Evolutionary conservation across 257 asterid species (phyloP).

Genomic region (Solanum stenotomum): DNA sequence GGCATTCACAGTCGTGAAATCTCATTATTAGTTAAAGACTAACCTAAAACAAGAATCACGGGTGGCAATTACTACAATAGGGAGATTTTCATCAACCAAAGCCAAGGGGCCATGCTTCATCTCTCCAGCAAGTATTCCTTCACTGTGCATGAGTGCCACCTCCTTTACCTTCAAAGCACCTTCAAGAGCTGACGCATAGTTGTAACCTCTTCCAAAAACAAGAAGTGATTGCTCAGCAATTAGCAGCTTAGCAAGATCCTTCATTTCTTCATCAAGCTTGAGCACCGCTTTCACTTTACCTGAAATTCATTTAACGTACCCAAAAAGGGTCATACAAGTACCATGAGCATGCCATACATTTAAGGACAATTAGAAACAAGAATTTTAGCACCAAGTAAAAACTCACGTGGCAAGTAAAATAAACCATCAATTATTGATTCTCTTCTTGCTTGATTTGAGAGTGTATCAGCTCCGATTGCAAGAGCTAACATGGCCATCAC

Average conservation of each 20-base stretch:
- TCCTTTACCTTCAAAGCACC: slow-evolving; percentile 98
- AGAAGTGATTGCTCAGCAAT: slow-evolving; percentile 92
- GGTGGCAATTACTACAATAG: slow-evolving; percentile 86
- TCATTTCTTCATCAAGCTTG: slow-evolving; percentile 87
- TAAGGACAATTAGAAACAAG: neutral
- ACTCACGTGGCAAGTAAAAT: slow-evolving; percentile 80
- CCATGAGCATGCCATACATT: neutral
- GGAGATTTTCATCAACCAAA: slow-evolving; percentile 88
- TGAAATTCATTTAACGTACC: slow-evolving; percentile 19
- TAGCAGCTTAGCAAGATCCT: slow-evolving; percentile 68
- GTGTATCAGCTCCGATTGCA: slow-evolving; percentile 82
- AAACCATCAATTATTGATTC: slow-evolving; percentile 87
- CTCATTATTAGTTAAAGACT: neutral
- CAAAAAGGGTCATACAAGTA: neutral
- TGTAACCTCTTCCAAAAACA: slow-evolving; percentile 95
- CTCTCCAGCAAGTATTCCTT: slow-evolving; percentile 98
- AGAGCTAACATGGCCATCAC: slow-evolving; percentile 99
- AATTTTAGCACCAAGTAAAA: neutral
- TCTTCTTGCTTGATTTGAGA: slow-evolving; percentile 72
- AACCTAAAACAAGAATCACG: slow-evolving; percentile 96
- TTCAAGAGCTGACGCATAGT: slow-evolving; percentile 90
- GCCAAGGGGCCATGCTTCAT: slow-evolving; percentile 99
- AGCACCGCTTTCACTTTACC: slow-evolving; percentile 87
- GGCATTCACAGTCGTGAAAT: neutral
- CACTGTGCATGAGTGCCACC: slow-evolving; percentile 98